Evolutionary conservation across 495 filamentous ascomycete genomes (phyloP), one percentile per base, ranked within the genome.

Genomic region (Neurospora sp.): DNA sequence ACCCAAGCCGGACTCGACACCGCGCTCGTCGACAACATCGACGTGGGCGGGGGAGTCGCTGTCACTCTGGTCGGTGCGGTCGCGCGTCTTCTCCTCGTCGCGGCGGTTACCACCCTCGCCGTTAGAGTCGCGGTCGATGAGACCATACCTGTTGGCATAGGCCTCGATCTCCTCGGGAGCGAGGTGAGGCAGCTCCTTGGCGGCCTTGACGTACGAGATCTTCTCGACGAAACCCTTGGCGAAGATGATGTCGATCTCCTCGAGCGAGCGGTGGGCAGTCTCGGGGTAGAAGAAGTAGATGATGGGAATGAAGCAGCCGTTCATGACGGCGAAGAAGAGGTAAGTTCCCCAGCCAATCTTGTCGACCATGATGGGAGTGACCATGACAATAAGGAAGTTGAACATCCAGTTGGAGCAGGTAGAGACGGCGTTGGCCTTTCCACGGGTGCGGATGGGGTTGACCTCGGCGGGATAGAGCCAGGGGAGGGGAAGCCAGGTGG

Each of bases 181-280:
- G 27, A 95, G 83, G 68, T 87, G 84, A 4, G 92, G 92, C 72
- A 96, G 81, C 70, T 94, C 88, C 73, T 89, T 81, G 16, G 90
- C 85, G 0, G 92, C 93, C 71, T 81, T 83, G 45, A 96, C 91
- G 72, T 93, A 94, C 69, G 86, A 88, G 7, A 92, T 94, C 4
- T 91, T 89, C 81, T 95, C 93, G 37, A 82, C 79, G 76, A 88
- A 88, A 4, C 91, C 92, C 85, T 95, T 94, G 75, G 91, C 80
- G 73, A 93, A 93, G 80, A 92, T 90, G 70, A 94, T 84, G 78
- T 94, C 93, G 71, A 94, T 93, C 77, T 94, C 92, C 77, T 94
- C 92, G 22, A 94, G 85, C 47, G 87, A 90, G 70, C 92, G 89
- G 44, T 84, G 81, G 3, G 87, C 87, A 1, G 90, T 93, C 82